Base-by-base conservation (phyloP, 2,329 filamentous ascomycete species). In the Pseudofabraea citricarpa region DNA sequence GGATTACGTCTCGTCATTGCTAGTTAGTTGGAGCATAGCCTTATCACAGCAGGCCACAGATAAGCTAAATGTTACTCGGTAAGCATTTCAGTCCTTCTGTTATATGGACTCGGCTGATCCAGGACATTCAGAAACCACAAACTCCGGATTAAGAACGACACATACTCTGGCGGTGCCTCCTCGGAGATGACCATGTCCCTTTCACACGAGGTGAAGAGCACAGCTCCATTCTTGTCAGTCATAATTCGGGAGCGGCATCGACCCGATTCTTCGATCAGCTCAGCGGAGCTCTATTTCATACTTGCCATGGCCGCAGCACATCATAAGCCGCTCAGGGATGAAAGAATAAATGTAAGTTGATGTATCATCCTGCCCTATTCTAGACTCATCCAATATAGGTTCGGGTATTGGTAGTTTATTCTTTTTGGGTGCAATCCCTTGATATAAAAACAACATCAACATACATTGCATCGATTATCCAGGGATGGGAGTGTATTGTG, bases 391-490 rank as follows among this genome's bases (percentile, higher is more conserved):
- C 13, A n/a, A 13, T 15, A 12, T 23, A 41, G 39, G 16, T 41
- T 5, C 24, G 26, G 5, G 8, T 41, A 6, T n/a, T 41, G 16
- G 8, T 21, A 32, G 26, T 35, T 18, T 23, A 41, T 18, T 32
- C 24, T 5, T 16, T 8, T n/a, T 41, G 39, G 39, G 27, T 35
- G 7, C 39, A 35, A 18, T 8, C 10, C 13, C 10, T 41, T n/a
- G 35, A 10, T 13, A 27, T 18, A 13, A 31, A 9, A 8, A 35
- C 26, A 10, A 24, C 39, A 15, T 5, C 13, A 19, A 7, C 19
- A 6, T 41, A 32, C 39, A 31, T 41, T 15, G 8, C n/a, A n/a
- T 41, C 39, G 19, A 41, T 41, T n/a, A 8, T 41, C n/a, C 10
- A 41, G 5, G 39, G 39, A 18, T 7, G 15, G 16, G 13, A 8